Base-by-base conservation (phyloP, 108 stramenopile genomes). In the Nannochloropsis salina region DNA sequence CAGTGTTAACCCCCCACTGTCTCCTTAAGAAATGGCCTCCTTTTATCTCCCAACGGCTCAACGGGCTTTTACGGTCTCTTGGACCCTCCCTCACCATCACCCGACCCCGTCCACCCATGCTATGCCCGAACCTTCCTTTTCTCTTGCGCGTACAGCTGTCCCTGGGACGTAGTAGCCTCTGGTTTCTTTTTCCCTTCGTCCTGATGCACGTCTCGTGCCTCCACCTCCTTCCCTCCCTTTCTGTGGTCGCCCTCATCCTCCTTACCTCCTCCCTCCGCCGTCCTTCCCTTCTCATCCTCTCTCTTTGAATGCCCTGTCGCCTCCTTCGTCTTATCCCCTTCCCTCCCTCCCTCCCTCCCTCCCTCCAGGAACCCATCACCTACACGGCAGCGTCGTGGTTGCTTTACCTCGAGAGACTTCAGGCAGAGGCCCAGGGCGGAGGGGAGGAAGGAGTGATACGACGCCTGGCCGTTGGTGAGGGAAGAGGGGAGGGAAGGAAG, bases 401-500 rank as follows among this genome's bases (percentile, higher is more conserved):
- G 31, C 31, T 31, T 31, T 31, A n/a, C n/a, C n/a, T n/a, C n/a
- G n/a, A n/a, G n/a, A n/a, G n/a, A n/a, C n/a, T n/a, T n/a, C n/a
- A n/a, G n/a, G n/a, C n/a, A n/a, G n/a, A n/a, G n/a, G n/a, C n/a
- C n/a, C n/a, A n/a, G n/a, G n/a, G n/a, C n/a, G n/a, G n/a, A n/a
- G n/a, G n/a, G n/a, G n/a, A n/a, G n/a, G n/a, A n/a, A n/a, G n/a
- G n/a, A n/a, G n/a, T n/a, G n/a, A n/a, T n/a, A n/a, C n/a, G n/a
- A n/a, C n/a, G n/a, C n/a, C n/a, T n/a, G n/a, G n/a, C n/a, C n/a
- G n/a, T n/a, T n/a, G n/a, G 96, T 89, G 94, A 95, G 42, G 92
- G 95, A 18, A 94, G 94, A 86, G 86, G 90, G 43, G 80, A 51
- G 47, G 47, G 47, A 51, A 12, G 47, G 47, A 51, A 51, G 47